Percentiles rank a stretch among this genome's conserved stretches.
Evolutionary conservation across 768 basidiomycete genomes (phyloP).

Genomic region (Nevesoporus exiguus): DNA sequence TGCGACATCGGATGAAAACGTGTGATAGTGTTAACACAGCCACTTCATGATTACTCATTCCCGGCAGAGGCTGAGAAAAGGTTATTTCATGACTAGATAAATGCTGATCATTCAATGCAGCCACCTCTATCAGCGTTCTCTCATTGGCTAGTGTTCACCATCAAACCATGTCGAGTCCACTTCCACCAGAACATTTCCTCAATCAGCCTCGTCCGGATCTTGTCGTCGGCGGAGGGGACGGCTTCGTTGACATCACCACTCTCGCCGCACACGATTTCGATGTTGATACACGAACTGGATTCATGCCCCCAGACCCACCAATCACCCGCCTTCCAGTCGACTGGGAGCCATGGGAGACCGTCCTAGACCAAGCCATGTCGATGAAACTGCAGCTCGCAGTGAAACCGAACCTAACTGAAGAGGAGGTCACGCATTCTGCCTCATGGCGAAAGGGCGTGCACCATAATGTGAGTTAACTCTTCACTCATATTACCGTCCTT

Average conservation of each 20-base stretch:
- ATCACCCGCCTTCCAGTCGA: slow-evolving; percentile 52
- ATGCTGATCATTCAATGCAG: background rate
- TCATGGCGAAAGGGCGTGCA: slow-evolving; percentile 53
- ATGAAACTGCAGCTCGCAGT: slow-evolving; percentile 51
- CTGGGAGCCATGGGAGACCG: slow-evolving; percentile 74
- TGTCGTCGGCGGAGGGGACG: slow-evolving; percentile 20
- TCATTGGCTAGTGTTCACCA: background rate
- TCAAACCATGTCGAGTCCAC: slow-evolving; percentile 12
- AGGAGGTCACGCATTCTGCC: slow-evolving; percentile 41
- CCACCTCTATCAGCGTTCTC: background rate
- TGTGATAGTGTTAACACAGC: too few species aligned
- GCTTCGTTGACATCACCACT: slow-evolving; percentile 50
- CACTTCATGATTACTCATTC: background rate
- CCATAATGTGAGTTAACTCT: slow-evolving; percentile 37
- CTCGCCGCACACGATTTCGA: slow-evolving; percentile 88
- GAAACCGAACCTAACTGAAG: slow-evolving; percentile 39
- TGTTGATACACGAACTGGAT: slow-evolving; percentile 86
- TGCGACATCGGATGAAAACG: too few species aligned
- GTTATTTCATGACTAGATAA: background rate
- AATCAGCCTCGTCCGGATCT: slow-evolving; percentile 33
- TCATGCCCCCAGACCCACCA: slow-evolving; percentile 82
- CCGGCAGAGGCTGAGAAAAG: background rate
- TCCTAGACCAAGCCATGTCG: slow-evolving; percentile 48
- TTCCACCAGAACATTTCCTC: slow-evolving; percentile 33
- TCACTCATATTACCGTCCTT: background rate